Evolutionary conservation across 495 filamentous ascomycete species (phyloP), one percentile per base, ranked within the genome.

Genomic region (Neurospora sublineolata): DNA sequence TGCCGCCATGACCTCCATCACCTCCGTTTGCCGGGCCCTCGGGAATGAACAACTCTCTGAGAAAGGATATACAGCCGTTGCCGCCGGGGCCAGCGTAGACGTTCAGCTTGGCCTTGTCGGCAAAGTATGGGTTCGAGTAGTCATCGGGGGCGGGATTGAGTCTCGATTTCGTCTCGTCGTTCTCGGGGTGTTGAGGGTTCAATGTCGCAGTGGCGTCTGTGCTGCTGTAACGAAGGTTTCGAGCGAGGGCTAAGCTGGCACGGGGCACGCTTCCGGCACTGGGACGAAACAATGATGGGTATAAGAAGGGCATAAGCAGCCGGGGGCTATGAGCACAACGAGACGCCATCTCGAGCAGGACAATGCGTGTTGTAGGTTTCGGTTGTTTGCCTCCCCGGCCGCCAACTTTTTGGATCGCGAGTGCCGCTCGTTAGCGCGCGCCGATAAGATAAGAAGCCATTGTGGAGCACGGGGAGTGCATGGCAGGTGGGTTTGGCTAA

Each of bases 1-100:
- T 94, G 23, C 95, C 95, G 64, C 95, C 95, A 69, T 87, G 91
- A 16, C 95, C 95, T 37, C 95, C 95, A 79, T 98, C 93, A 68
- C 95, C 95, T 67, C 95, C 96, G 80, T 98, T 97, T n/a, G 95
- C 85, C n/a, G 94, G 94, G 0, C 95, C 95, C 70, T 93, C 86
- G 67, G 89, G 86, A 30, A 97, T 84, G 79, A 88, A 98, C 72
- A 94, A 94, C 75, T 99, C 95, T 3, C 94, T 89, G 42, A 96
- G 83, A 79, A 96, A 99, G 0, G 95, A 94, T 68, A 97, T 91
- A 77, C 95, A 99, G 68, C 95, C 95, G 75, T 97, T 86, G 0
- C 95, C 95, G 18, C 95, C 95, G 33, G 84, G 75, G 6, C 95
- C 95, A 9, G 94, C 89, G 71, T 90, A 83, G 33, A 97, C 77